phyloP scores from a whole-genome alignment of 2,329 filamentous ascomycete species.

The Emericellopsis atlantica region DNA sequence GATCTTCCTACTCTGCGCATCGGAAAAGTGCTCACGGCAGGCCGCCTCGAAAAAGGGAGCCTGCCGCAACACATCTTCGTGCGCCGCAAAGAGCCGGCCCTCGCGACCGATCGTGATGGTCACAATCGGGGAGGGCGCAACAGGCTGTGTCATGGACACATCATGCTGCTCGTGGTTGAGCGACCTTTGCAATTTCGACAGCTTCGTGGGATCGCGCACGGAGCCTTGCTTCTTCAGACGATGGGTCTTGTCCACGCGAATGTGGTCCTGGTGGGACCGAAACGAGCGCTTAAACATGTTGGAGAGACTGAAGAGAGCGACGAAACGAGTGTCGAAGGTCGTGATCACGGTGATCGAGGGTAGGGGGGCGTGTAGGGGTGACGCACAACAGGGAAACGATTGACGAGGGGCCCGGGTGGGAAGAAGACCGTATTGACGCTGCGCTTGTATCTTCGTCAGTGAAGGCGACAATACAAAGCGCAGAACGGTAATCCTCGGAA shows the following conservation, averaged over 20 bases:
- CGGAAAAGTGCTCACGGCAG: constrained; percentile 60
- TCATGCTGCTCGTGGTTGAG: constrained; percentile 39
- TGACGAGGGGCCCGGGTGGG: constrained; percentile 43
- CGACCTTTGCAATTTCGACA: constrained; percentile 72
- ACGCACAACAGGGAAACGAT: constrained; percentile 22
- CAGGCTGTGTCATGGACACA: constrained; percentile 5
- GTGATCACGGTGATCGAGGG: constrained; percentile 5
- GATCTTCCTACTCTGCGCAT: constrained; percentile 65
- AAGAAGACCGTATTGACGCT: constrained; percentile 24
- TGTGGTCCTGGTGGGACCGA: constrained; percentile 47
- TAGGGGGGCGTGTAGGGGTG: constrained; percentile 16
- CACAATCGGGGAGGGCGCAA: constrained; percentile 56
- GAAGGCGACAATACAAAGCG: constrained; percentile 3
- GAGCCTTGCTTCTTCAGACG: constrained; percentile 56
- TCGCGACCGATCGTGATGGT: constrained; percentile 76
- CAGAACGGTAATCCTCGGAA: constrained; percentile 7
- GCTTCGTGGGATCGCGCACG: constrained; percentile 62
- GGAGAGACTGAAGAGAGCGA: constrained; percentile 35
- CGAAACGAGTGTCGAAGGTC: constrained; percentile 31
- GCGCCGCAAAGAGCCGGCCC: constrained; percentile 83
- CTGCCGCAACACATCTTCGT: constrained; percentile 80
- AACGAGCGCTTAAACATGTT: constrained; percentile 91
- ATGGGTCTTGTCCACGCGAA: constrained; percentile 74
- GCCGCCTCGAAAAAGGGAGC: constrained; percentile 73
- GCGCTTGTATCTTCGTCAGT: constrained; percentile 3